Conservation (phyloP, 192 early-diverging fungal genomes). For the Coemansia sp. region DNA sequence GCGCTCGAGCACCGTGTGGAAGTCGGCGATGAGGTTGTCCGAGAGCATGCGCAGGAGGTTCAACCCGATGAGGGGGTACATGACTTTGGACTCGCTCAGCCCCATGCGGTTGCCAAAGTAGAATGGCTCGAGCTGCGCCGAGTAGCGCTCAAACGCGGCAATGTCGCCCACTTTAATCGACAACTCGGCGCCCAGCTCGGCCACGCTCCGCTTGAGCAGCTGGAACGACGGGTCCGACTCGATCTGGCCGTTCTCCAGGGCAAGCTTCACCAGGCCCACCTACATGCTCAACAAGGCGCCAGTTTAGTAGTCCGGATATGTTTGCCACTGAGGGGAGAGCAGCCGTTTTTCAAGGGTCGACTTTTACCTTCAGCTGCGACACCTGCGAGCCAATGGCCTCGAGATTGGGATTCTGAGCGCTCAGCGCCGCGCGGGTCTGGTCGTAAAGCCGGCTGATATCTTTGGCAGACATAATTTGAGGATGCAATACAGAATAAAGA, state of each 20-base stretch:
- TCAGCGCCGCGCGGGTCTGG: constrained; percentile 28
- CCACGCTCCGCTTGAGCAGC: constrained; percentile 47
- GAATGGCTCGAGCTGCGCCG: constrained; percentile 85
- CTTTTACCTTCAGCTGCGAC: constrained; percentile 51
- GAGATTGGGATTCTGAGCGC: constrained; percentile 37
- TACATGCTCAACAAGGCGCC: constrained; percentile 11
- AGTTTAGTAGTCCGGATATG: not conserved
- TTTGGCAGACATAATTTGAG: not conserved
- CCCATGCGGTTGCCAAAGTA: constrained; percentile 64
- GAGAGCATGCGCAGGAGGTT: constrained; percentile 90
- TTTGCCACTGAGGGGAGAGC: too few relatives aligned
- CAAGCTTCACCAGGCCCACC: constrained; percentile 35
- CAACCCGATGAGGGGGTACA: constrained; percentile 87
- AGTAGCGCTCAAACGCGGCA: constrained; percentile 91
- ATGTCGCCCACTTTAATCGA: constrained; percentile 85
- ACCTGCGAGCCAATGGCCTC: constrained; percentile 28
- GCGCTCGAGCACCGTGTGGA: constrained; percentile 93
- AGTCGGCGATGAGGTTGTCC: constrained; percentile 95
- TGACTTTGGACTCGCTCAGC: constrained; percentile 72
- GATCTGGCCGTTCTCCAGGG: constrained; percentile 26
- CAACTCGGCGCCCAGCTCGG: constrained; percentile 88
- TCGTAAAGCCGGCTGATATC: constrained; percentile 19
- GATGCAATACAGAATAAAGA: not conserved
- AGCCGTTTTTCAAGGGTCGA: too few relatives aligned
- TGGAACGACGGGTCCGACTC: constrained; percentile 28